Conservation (phyloP, 768 basidiomycete genomes). For the Psilocybe tampanensis region DNA sequence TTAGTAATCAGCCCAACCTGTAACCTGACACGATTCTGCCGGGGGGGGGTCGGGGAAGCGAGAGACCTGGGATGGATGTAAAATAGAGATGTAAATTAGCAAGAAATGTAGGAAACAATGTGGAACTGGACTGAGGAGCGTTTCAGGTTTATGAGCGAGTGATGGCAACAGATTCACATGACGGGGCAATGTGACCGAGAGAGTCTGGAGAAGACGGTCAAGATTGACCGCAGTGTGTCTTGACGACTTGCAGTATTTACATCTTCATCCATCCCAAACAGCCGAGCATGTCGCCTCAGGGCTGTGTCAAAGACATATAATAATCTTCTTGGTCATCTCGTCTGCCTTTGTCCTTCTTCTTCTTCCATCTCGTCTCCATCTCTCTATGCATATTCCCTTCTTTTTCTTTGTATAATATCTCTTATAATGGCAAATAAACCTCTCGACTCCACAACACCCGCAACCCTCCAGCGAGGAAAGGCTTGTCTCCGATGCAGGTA, state of each 20-base stretch:
- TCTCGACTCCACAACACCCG: constrained; percentile 34
- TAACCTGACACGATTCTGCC: constrained; percentile 14
- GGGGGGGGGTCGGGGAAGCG: too few relatives aligned
- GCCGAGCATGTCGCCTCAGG: constrained; percentile 23
- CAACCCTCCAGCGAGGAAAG: constrained; percentile 66
- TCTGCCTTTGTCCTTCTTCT: constrained; percentile 29
- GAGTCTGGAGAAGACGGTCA: constrained; percentile 11
- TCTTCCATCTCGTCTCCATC: constrained; percentile 24
- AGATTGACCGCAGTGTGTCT: constrained; percentile 21
- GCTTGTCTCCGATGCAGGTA: constrained; percentile 76
- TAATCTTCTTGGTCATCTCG: constrained; percentile 13
- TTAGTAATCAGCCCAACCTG: constrained; percentile 19
- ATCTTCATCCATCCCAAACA: constrained; percentile 9
- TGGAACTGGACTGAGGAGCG: not conserved
- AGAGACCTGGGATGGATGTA: not conserved
- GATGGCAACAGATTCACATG: constrained; percentile 16
- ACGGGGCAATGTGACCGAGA: constrained; percentile 17
- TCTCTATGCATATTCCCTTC: constrained; percentile 23
- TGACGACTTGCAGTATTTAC: constrained; percentile 16
- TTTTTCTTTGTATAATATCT: constrained; percentile 31
- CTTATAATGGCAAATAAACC: constrained; percentile 53
- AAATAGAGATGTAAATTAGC: not conserved
- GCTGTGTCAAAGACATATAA: constrained; percentile 24
- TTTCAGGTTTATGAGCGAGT: not conserved
- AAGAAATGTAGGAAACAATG: constrained; percentile 4